Evolutionary conservation across 306 rosid genomes (phyloP).

Genomic region (Malus orientalis): DNA sequence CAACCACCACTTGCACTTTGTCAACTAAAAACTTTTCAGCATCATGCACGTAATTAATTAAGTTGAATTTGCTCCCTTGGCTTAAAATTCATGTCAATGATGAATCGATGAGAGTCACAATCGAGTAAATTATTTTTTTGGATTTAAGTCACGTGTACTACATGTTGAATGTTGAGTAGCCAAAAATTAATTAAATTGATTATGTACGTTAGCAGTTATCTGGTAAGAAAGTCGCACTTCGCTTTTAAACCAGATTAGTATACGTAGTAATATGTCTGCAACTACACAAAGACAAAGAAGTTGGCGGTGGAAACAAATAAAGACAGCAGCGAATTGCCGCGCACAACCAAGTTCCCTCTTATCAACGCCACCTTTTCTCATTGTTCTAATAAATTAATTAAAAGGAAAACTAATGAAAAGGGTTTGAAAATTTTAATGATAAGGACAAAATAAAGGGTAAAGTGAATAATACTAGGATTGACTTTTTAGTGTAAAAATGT

Average conservation of each 20-base stretch:
- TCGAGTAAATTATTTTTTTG: neutral
- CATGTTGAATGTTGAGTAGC: neutral
- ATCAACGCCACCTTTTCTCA: neutral
- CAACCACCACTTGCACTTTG: neutral
- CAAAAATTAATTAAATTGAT: neutral
- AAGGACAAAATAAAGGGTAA: no score
- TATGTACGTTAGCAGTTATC: neutral
- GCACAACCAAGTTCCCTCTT: neutral
- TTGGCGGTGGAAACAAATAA: conserved; percentile 7
- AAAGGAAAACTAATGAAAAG: neutral
- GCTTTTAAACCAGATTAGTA: neutral
- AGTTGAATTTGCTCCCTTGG: neutral
- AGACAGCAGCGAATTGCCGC: neutral
- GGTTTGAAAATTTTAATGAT: no score
- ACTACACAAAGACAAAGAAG: neutral
- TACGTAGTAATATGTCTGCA: neutral
- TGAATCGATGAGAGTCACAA: neutral
- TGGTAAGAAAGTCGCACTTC: neutral
- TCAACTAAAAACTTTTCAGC: neutral
- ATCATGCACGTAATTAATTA: neutral
- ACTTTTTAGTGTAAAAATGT: no score
- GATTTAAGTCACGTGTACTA: neutral
- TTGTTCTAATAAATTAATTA: neutral
- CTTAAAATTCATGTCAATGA: neutral
- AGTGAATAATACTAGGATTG: no score